Percentiles rank a stretch among this genome's conserved stretches.
phyloP scores from a whole-genome alignment of 805 yeast species.

The Cyberlindnera maclurae region DNA sequence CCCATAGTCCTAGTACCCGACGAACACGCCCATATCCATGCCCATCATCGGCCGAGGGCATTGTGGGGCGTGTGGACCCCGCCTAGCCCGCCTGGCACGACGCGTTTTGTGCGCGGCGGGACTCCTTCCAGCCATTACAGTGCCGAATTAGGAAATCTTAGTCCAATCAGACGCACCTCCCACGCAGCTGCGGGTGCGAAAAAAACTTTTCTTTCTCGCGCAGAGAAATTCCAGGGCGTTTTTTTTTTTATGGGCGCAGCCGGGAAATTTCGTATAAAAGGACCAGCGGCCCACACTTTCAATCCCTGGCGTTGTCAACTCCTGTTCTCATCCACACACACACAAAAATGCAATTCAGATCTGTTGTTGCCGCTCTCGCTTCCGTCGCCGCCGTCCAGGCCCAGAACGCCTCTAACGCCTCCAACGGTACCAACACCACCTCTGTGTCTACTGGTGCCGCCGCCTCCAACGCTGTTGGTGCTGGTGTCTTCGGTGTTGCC shows the following conservation, averaged over 20 bases:
- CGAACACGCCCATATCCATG: too few species aligned
- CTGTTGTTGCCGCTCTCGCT: constrained; percentile 62
- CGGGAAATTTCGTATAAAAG: constrained; percentile 9
- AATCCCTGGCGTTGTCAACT: neutral
- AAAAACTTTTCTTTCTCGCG: too few species aligned
- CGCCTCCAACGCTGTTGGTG: constrained; percentile 50
- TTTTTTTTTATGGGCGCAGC: too few species aligned
- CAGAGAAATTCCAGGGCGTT: too few species aligned
- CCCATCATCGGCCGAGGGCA: too few species aligned
- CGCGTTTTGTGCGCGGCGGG: too few species aligned
- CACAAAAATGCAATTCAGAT: constrained; percentile 61
- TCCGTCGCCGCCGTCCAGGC: constrained; percentile 66
- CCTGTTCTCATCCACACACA: constrained; percentile 4
- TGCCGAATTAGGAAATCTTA: too few species aligned
- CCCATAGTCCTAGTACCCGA: too few species aligned
- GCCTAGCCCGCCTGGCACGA: constrained; percentile 1
- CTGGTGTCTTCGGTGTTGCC: constrained; percentile 76
- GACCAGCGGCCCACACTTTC: constrained; percentile 1
- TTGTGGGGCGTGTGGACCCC: too few species aligned
- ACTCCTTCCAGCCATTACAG: too few species aligned
- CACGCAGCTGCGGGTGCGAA: too few species aligned
- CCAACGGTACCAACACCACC: constrained; percentile 36
- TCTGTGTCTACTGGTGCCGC: constrained; percentile 44
- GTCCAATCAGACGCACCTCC: too few species aligned
- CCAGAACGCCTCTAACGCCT: constrained; percentile 32